Evolutionary conservation across 495 filamentous ascomycete species (phyloP).

Genomic region (Immersiella caudata): DNA sequence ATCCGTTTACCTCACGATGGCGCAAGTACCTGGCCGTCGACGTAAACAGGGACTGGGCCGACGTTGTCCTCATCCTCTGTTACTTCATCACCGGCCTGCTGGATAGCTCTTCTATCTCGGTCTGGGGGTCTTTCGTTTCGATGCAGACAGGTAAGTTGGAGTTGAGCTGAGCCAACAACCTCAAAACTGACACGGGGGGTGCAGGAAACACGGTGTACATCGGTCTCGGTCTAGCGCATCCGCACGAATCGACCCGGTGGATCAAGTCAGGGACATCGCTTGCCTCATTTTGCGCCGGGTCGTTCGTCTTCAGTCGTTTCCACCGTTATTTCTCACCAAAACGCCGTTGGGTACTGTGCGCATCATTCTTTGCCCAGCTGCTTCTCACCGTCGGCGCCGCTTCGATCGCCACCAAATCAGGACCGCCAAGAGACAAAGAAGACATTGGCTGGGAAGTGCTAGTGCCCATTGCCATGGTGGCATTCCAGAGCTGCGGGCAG

Average conservation of each 20-base stretch:
- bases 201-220: slow-evolving; percentile 72
- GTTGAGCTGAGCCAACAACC: neutral
- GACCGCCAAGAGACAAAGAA: slow-evolving; percentile 40
- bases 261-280: slow-evolving; percentile 68
- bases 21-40: slow-evolving; percentile 50
- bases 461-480: slow-evolving; percentile 63
- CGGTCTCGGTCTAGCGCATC: slow-evolving; percentile 64
- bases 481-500: slow-evolving; percentile 72
- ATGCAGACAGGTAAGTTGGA: slow-evolving; percentile 69
- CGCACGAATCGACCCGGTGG: slow-evolving; percentile 58
- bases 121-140: slow-evolving; percentile 76
- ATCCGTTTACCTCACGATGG: slow-evolving; percentile 29
- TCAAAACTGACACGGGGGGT: neutral
- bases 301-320: slow-evolving; percentile 63
- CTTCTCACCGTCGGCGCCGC: slow-evolving; percentile 59
- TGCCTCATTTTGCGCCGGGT: slow-evolving; percentile 67
- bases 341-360: slow-evolving; percentile 63
- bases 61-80: slow-evolving; percentile 64
- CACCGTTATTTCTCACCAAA: slow-evolving; percentile 60
- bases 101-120: slow-evolving; percentile 70
- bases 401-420: slow-evolving; percentile 54
- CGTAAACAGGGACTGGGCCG: slow-evolving; percentile 58
- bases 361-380: slow-evolving; percentile 61
- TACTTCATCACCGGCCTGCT: slow-evolving; percentile 75
- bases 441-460: slow-evolving; percentile 59